These are phyloP conservation scores for Globisporangium abappressorium DNA, from an alignment of 352 stramenopile species.

Conservation along the genomic window DNA sequence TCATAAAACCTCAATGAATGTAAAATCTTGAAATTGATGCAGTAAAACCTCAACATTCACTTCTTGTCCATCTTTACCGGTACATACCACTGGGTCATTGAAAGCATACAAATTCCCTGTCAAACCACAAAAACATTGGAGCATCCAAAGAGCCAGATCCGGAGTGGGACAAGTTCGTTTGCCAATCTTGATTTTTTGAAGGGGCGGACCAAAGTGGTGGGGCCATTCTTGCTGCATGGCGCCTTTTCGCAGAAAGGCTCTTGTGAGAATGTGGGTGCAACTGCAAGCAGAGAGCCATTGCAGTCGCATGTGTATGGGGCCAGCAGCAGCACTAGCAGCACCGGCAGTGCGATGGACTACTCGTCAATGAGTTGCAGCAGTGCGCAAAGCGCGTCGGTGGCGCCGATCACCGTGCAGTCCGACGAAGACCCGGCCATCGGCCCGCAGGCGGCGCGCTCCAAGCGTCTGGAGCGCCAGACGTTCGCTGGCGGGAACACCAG, in stretches of 20 bases:
- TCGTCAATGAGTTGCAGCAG: not conserved
- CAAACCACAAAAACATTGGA: not conserved
- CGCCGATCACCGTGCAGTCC: slow-evolving; percentile 25
- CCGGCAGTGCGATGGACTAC: not conserved
- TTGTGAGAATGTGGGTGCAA: not conserved
- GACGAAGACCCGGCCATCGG: slow-evolving; percentile 16
- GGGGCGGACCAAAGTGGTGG: not conserved
- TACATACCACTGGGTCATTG: slow-evolving; percentile 2
- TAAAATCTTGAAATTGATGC: not conserved
- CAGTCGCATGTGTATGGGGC: not conserved
- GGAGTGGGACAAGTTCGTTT: not conserved
- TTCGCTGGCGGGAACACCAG: not conserved
- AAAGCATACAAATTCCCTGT: not conserved
- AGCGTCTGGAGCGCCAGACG: slow-evolving; percentile 18
- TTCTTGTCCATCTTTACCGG: not conserved
- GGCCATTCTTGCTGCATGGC: no score
- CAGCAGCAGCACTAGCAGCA: no score
- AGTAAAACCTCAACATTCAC: not conserved
- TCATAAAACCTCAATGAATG: slow-evolving; percentile 1
- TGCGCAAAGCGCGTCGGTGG: slow-evolving; percentile 17
- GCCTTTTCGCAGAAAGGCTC: not conserved
- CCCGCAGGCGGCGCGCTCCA: slow-evolving; percentile 20
- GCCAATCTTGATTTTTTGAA: not conserved
- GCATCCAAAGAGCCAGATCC: not conserved
- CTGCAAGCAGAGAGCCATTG: not conserved